A percentile compares a stretch with the other conserved stretches of the same genome.
Conservation (phyloP, 768 basidiomycete genomes). For the Psilocybe sp. region DNA sequence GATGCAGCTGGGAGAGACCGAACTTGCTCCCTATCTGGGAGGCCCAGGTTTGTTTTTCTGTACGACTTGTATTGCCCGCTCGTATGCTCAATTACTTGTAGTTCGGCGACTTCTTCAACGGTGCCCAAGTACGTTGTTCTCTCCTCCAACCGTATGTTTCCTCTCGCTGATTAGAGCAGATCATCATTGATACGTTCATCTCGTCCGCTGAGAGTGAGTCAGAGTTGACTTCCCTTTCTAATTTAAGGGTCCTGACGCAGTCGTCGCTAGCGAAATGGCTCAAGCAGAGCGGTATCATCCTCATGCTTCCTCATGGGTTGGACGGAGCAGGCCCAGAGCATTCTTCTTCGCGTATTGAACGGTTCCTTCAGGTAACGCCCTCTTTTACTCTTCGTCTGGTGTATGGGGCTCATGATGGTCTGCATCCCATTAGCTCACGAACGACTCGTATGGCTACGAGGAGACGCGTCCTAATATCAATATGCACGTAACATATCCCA, state of each 20-base stretch:
- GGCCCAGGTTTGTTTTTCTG: slow-evolving; percentile 57
- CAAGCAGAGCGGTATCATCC: slow-evolving; percentile 83
- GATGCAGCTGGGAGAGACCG: slow-evolving; percentile 86
- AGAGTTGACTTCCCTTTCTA: background rate
- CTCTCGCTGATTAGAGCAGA: slow-evolving; percentile 28
- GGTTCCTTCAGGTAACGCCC: slow-evolving; percentile 76
- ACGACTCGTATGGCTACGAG: slow-evolving; percentile 53
- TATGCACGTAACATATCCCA: slow-evolving; percentile 83
- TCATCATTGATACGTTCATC: slow-evolving; percentile 88
- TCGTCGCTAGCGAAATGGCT: slow-evolving; percentile 78
- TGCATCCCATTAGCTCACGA: slow-evolving; percentile 54
- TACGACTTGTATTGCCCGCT: background rate
- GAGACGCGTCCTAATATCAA: slow-evolving; percentile 58
- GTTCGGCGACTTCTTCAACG: slow-evolving; percentile 95
- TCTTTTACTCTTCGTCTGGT: background rate
- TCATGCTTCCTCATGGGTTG: slow-evolving; percentile 85
- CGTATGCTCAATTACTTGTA: slow-evolving; percentile 19
- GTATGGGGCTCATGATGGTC: background rate
- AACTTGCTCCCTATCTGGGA: slow-evolving; percentile 87
- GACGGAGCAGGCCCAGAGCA: slow-evolving; percentile 95
- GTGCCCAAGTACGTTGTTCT: slow-evolving; percentile 54
- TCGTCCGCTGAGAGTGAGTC: slow-evolving; percentile 77
- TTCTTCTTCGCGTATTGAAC: slow-evolving; percentile 83
- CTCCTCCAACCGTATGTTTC: background rate
- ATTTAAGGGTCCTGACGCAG: background rate